These are phyloP conservation scores for Helianthus tuberosus DNA, from an alignment of 129 eudicot genomes.

Conservation along the genomic window DNA sequence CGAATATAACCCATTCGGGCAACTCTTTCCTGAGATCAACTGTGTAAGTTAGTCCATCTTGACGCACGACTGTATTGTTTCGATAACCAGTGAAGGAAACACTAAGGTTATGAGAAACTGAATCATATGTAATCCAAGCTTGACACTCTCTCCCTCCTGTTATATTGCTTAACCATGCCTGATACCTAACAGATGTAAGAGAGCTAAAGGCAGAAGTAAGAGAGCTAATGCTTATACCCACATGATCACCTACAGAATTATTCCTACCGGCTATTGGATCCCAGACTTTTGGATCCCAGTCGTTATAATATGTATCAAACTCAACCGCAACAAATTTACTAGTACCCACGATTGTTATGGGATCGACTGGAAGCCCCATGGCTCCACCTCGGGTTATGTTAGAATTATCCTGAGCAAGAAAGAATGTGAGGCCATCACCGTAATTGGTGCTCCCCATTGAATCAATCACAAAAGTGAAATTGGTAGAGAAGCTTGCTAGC, in stretches of 20 bases:
- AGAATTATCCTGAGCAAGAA: too few species aligned
- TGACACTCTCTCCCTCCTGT: neutral
- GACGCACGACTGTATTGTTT: too few species aligned
- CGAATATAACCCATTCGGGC: too few species aligned
- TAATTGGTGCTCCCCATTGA: neutral
- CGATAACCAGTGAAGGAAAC: too few species aligned
- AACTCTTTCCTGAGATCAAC: too few species aligned
- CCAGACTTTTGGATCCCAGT: neutral
- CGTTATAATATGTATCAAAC: neutral
- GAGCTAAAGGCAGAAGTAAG: too few species aligned
- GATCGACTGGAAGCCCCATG: constrained; percentile 5
- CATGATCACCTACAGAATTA: neutral
- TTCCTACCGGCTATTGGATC: neutral
- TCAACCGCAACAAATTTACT: neutral
- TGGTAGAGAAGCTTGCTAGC: constrained; percentile 13
- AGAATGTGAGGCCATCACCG: constrained; percentile 12
- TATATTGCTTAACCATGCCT: constrained; percentile 9
- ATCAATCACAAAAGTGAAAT: constrained; percentile 8
- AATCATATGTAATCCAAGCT: constrained; percentile 5
- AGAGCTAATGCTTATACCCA: constrained; percentile 12
- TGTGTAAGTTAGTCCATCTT: too few species aligned
- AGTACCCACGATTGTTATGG: neutral
- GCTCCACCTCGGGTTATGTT: neutral
- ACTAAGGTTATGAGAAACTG: too few species aligned
- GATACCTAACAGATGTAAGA: neutral